Percentiles rank a stretch among this genome's conserved stretches.
phyloP scores from a whole-genome alignment of 768 basidiomycete species.

The Suillus subluteus region DNA sequence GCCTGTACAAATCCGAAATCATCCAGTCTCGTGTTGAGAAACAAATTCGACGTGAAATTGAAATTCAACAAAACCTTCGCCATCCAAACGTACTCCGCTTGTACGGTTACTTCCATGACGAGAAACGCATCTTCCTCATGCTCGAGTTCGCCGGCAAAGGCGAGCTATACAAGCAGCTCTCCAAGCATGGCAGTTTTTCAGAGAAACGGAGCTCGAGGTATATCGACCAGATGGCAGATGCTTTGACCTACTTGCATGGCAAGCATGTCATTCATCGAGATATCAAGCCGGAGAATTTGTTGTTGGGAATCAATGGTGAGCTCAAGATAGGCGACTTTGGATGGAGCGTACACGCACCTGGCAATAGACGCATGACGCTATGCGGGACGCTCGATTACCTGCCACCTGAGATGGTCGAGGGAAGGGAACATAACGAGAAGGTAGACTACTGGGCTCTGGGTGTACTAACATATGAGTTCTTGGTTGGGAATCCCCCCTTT shows the following conservation, averaged over 20 bases:
- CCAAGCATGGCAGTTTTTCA: slow-evolving; percentile 82
- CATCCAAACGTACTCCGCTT: slow-evolving; percentile 94
- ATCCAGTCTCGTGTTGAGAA: slow-evolving; percentile 92
- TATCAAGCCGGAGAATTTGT: slow-evolving; percentile 97
- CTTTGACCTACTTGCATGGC: slow-evolving; percentile 84
- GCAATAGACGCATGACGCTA: slow-evolving; percentile 85
- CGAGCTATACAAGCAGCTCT: slow-evolving; percentile 95
- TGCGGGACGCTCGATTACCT: slow-evolving; percentile 97
- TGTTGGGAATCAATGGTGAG: slow-evolving; percentile 94
- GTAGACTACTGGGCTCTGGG: slow-evolving; percentile 98
- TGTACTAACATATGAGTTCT: slow-evolving; percentile 95
- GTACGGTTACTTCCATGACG: slow-evolving; percentile 98
- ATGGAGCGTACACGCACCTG: slow-evolving; percentile 97
- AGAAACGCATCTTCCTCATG: slow-evolving; percentile 97
- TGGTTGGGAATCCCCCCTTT: slow-evolving; percentile 83
- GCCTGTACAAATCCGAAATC: slow-evolving; percentile 95
- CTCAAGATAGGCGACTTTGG: slow-evolving; percentile 99
- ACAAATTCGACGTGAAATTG: slow-evolving; percentile 96
- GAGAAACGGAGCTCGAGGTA: slow-evolving; percentile 90
- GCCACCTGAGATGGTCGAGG: slow-evolving; percentile 98
- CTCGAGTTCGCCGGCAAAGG: slow-evolving; percentile 97
- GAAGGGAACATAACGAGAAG: slow-evolving; percentile 83
- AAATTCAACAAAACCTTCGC: slow-evolving; percentile 95
- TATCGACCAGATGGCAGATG: slow-evolving; percentile 98
- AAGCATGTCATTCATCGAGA: slow-evolving; percentile 99